A percentile compares a stretch with the other conserved stretches of the same genome.
These are phyloP conservation scores for Asterionellopsis glacialis DNA, from an alignment of 108 stramenopile genomes.

Conservation along the genomic window DNA sequence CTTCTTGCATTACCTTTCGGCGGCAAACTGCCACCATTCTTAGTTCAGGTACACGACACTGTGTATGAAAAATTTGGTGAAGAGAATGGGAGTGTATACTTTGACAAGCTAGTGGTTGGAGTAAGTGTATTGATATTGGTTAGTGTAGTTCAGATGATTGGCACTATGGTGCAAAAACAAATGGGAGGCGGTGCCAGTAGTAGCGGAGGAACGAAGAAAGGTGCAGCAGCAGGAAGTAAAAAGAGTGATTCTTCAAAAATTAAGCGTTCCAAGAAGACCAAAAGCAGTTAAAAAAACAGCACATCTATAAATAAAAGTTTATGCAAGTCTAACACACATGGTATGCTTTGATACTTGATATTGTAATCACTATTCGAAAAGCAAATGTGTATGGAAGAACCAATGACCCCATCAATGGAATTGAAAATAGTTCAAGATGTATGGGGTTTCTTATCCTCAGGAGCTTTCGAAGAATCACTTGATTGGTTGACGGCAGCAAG, in stretches of 20 bases:
- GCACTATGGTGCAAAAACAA: constrained; percentile 13
- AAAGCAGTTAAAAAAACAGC: too few relatives aligned
- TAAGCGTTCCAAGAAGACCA: too few relatives aligned
- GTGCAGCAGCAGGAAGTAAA: neutral
- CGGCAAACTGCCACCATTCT: constrained; percentile 50
- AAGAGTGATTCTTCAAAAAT: neutral
- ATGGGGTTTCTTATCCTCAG: neutral
- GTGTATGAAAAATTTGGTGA: constrained; percentile 70
- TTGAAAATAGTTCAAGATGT: neutral
- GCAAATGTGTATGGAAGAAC: too few relatives aligned
- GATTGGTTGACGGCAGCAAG: neutral
- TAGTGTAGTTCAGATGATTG: constrained; percentile 35
- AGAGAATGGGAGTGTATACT: constrained; percentile 56
- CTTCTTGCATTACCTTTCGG: constrained; percentile 59
- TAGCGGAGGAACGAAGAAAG: neutral
- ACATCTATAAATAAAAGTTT: too few relatives aligned
- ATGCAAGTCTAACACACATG: too few relatives aligned
- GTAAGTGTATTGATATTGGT: constrained; percentile 52
- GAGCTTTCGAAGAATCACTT: neutral
- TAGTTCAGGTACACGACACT: constrained; percentile 40
- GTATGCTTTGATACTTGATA: too few relatives aligned
- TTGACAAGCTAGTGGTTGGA: constrained; percentile 69
- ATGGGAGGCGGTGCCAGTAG: neutral
- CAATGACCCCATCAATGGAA: neutral
- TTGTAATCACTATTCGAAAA: too few relatives aligned